Percentiles rank a stretch among this genome's conserved stretches.
Evolutionary conservation across 257 asterid species (phyloP).

Genomic region (Leptodermis oblonga): DNA sequence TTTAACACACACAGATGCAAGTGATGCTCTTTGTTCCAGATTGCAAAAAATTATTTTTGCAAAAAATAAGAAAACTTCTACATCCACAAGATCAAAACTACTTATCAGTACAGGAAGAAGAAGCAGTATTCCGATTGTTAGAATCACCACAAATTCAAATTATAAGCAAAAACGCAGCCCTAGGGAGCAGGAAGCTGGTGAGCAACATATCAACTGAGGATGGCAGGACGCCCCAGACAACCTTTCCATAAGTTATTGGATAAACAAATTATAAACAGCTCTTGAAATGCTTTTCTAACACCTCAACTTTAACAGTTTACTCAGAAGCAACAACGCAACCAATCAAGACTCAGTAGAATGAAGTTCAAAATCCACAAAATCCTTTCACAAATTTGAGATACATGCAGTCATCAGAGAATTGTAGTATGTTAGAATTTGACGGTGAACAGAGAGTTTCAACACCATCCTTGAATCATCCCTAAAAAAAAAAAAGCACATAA

Average conservation of each 20-base stretch:
- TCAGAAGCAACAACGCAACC: not conserved
- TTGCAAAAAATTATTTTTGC: not conserved
- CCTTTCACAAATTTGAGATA: not conserved
- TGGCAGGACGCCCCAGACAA: not conserved
- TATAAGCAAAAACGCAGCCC: not conserved
- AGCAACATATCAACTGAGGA: not conserved
- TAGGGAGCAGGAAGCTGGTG: not conserved
- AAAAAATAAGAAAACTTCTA: not conserved
- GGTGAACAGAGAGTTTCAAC: not conserved
- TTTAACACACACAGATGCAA: not conserved
- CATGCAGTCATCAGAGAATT: not conserved
- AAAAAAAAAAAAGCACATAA: not conserved
- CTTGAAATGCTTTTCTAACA: not conserved
- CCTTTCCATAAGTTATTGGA: not conserved
- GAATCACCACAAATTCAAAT: not conserved
- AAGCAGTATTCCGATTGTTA: not conserved
- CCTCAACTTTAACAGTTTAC: not conserved
- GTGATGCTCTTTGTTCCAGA: not conserved
- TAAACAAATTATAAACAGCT: not conserved
- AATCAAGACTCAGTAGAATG: not conserved
- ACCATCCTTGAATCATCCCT: not conserved
- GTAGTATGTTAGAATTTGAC: not conserved
- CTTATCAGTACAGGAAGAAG: not conserved
- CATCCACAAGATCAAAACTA: not conserved
- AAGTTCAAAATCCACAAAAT: not conserved